Evolutionary conservation across 2,329 filamentous ascomycete species (phyloP).

Genomic region (Westerdykella aurantiaca): DNA sequence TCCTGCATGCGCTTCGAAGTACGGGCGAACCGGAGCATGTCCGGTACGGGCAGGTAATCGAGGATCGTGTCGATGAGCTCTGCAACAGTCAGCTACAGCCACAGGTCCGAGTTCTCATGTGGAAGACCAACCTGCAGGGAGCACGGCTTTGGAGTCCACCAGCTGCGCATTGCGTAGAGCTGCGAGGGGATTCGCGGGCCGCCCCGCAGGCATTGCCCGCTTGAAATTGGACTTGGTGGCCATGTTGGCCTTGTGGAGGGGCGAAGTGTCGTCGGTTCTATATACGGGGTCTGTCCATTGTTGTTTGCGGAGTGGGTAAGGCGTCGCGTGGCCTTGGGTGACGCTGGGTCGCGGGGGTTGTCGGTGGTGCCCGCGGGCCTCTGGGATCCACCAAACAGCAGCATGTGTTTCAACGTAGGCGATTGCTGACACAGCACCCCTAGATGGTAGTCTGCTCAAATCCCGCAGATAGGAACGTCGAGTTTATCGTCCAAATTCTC

Average conservation of each 20-base stretch:
- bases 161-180: constrained; percentile 77
- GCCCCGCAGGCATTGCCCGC: constrained; percentile 34
- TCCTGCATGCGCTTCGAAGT: constrained; percentile 83
- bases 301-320: no score
- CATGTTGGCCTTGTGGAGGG: constrained; percentile 11
- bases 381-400: no score
- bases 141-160: constrained; percentile 66
- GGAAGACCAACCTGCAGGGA: constrained; percentile 66
- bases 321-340: no score
- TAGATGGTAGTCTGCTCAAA: no score
- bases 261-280: neutral
- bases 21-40: constrained; percentile 79
- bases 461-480: no score
- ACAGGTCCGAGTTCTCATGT: neutral
- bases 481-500: no score
- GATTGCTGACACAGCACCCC: no score
- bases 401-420: no score
- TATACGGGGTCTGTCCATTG: no score
- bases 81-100: constrained; percentile 27
- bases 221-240: constrained; percentile 46
- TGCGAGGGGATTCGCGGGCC: constrained; percentile 54
- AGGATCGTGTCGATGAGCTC: constrained; percentile 86
- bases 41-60: constrained; percentile 78
- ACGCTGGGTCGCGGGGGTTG: no score
- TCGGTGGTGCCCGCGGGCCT: no score